Conservation (phyloP, 768 basidiomycete species). For the Lactarius psammicola region DNA sequence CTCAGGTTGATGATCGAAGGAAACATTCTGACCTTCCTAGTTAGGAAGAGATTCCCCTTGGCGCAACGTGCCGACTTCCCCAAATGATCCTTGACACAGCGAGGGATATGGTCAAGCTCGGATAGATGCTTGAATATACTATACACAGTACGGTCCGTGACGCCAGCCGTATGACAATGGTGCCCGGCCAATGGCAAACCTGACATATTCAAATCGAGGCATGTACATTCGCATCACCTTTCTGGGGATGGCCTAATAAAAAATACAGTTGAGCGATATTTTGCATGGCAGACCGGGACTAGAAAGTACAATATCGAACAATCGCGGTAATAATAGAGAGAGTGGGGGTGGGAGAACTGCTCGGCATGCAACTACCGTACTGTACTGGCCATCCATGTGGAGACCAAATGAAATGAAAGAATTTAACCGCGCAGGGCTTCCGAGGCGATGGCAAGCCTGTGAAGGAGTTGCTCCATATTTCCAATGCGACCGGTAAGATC, state of each 20-base stretch:
- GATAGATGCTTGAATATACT: no score
- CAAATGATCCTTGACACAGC: no score
- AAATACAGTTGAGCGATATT: neutral
- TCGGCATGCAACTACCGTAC: no score
- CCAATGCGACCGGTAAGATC: neutral
- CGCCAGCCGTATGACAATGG: neutral
- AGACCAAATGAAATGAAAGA: no score
- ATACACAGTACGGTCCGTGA: neutral
- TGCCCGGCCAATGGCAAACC: neutral
- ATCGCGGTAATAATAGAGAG: neutral
- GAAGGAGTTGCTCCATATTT: conserved; percentile 14
- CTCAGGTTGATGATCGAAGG: no score
- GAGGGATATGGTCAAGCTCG: no score
- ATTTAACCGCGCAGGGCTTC: no score
- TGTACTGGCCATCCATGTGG: no score
- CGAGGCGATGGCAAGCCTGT: neutral
- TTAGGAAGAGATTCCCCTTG: no score
- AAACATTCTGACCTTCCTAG: no score
- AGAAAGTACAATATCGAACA: neutral
- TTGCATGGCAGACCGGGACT: neutral
- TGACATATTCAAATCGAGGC: neutral
- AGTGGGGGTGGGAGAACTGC: no score
- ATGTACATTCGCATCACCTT: neutral
- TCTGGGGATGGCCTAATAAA: neutral
- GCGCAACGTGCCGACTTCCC: no score